Evolutionary conservation across 2,329 filamentous ascomycete genomes (phyloP), one percentile per base, ranked within the genome.

Genomic region (Paecilomyces formosus): DNA sequence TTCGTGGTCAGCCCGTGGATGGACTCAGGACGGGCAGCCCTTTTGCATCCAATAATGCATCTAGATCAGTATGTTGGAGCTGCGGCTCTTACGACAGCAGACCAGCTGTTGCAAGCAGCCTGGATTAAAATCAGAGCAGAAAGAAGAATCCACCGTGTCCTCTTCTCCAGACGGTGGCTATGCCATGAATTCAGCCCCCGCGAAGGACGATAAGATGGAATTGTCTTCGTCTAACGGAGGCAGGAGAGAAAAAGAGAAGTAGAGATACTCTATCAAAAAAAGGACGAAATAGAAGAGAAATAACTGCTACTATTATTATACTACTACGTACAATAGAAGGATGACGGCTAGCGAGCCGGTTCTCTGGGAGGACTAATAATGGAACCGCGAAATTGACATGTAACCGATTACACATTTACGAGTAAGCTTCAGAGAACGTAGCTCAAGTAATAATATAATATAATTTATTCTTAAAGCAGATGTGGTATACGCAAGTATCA

Each of bases 111-210:
- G 13, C 52, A 45, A 52, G 8, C 26, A 52, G 8, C 35, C 56
- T 54, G 28, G 39, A 15, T 28, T 53, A 21, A 55, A 22, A 55
- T 30, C 12, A 26, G 50, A 50, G 52, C n/a, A 9, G 33, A 2
- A 39, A 39, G 30, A 49, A 55, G 33, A 22, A 24, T 55, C 54
- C 54, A 55, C 28, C 54, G 54, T 55, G 33, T 39, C 54, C 33
- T 55, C 50, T 55, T 45, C 15, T 18, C 30, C 30, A 3, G 8
- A 2, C 30, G n/a, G 18, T 21, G n/a, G 3, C 18, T 6, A 18
- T n/a, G 35, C 24, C 4, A 45, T 18, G 18, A 39, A 45, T n/a
- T 18, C 5, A n/a, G 5, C 39, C 39, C 39, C 39, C 35, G 35
- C 35, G 35, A 21, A 53, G 13, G 26, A 31, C 30, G 53, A 54